Evolutionary conservation across 805 yeast genomes (phyloP), one percentile per base, ranked within the genome.

Genomic region (Ogataea siamensis): DNA sequence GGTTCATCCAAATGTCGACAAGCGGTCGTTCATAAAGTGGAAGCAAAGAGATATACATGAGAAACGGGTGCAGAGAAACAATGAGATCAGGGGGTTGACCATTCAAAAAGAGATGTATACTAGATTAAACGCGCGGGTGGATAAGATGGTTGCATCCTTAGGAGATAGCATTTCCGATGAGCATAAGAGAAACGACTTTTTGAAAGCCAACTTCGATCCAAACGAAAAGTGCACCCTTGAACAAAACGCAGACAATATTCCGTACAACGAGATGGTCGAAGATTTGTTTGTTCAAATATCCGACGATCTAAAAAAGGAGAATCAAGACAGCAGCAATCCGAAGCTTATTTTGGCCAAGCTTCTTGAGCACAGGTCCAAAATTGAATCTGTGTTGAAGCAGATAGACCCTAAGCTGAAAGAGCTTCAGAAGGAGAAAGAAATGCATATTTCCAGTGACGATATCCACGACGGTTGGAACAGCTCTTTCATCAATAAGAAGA

Each of bases 1-100:
- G 56, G 98, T 91, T 11, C 99, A 93, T 59, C 99, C 98, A 43
- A 93, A 93, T 57, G 99, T 93, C 21, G 99, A 93, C 62, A 93
- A 93, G 59, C 69, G 68, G 26, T 89, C 98, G 1, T 91, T 93
- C 50, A 87, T 93, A 53, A 77, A 80, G 43, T 91, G 98, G 99
- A 91, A 87, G 58, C 99, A 93, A 65, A 83, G 95, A 55, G 96
- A 89, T 51, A 93, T 93, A 48, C 99, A 93, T 59, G 96, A 91
- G 57, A 83, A 88, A 63, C 79, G 99, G 46, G 74, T 71, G 27
- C 86, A 86, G 57, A 69, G 95, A 55, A 83, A 83, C 54, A 74
- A 76, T 29, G 89, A 91, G 52, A 84, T 88, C 57, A 77, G 75
- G 45, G 78, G 84, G 21, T 70, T 89, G 33, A 79, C 81, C 46